phyloP scores from a whole-genome alignment of 257 asterid genomes.

The Solanum chaucha region DNA sequence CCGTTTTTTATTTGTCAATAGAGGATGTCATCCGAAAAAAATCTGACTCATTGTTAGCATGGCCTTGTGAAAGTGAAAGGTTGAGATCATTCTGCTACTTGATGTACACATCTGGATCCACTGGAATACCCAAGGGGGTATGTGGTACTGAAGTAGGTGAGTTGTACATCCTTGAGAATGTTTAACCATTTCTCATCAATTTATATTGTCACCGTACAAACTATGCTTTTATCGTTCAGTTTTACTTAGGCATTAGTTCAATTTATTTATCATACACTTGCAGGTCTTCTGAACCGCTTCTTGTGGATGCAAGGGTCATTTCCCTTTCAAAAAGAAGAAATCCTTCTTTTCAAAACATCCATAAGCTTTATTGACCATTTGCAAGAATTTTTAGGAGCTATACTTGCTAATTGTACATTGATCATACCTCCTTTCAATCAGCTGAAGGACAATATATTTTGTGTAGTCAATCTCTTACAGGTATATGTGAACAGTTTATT shows the following conservation, averaged over 20 bases:
- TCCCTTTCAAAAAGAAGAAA: slow-evolving; percentile 56
- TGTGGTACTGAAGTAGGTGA: slow-evolving; percentile 90
- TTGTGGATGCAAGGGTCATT: slow-evolving; percentile 82
- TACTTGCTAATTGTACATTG: slow-evolving; percentile 63
- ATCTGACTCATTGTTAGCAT: slow-evolving; percentile 22
- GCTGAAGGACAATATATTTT: slow-evolving; percentile 64
- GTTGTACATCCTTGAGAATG: background rate
- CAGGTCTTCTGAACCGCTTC: slow-evolving; percentile 88
- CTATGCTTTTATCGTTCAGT: background rate
- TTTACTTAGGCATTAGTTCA: background rate
- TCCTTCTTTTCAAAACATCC: slow-evolving; percentile 68
- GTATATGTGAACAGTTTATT: slow-evolving; percentile 17
- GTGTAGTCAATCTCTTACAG: slow-evolving; percentile 53
- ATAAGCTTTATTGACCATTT: slow-evolving; percentile 89
- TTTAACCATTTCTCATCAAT: background rate
- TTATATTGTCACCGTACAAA: background rate
- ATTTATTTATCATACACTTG: slow-evolving; percentile 4
- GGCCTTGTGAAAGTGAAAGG: slow-evolving; percentile 67
- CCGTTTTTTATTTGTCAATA: slow-evolving; percentile 38
- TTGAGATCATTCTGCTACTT: slow-evolving; percentile 72
- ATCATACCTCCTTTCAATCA: slow-evolving; percentile 82
- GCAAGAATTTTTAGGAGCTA: slow-evolving; percentile 84
- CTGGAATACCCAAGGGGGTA: slow-evolving; percentile 85
- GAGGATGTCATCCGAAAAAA: slow-evolving; percentile 20
- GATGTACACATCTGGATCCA: slow-evolving; percentile 93